Evolutionary conservation across 208 protist genomes (phyloP), one percentile per base, ranked within the genome.

Genomic region (Leishmania aethiopica): DNA sequence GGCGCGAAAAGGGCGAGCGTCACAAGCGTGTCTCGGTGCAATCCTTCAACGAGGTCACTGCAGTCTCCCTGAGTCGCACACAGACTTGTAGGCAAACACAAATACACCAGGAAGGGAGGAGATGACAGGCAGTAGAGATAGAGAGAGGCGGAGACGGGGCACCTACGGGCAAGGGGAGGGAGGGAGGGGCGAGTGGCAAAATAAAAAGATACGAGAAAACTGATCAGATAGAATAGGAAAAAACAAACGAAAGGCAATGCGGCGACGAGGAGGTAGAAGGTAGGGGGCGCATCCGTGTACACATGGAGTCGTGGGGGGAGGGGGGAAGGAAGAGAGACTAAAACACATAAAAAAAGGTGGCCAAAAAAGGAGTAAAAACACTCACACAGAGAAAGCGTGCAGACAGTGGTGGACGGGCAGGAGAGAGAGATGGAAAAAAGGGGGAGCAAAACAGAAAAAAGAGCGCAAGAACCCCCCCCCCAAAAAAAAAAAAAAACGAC

Each of bases 401-500:
- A 37, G 42, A 59, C 35, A 73, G 4, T 40, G 32, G 40, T 3
- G 67, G 40, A 49, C 4, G 40, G 22, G 42, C 19, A 28, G 40
- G 25, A 59, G 15, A 49, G 11, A 35, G 32, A 53, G 40, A n/a
- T 7, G 42, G 2, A 79, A 75, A 74, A 83, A 47, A 10, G 25
- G 55, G 37, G 66, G 8, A 42, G 4, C 40, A 42, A 49, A 49
- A 42, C 28, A 70, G 64, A 42, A 3, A 8, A 28, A 22, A 73
- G 40, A 32, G 42, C 10, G 37, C 35, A 0, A 17, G 19, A 22
- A 7, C 15, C 35, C 7, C 40, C 40, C 37, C 37, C 37, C 37
- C 37, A 45, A 35, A 66, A 69, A 81, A 75, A 67, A 66, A 62
- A 42, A 66, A 28, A 76, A 70, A 55, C 13, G 2, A n/a, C 51